phyloP scores from a whole-genome alignment of 2,329 filamentous ascomycete genomes.

The Cladosporium sp. region DNA sequence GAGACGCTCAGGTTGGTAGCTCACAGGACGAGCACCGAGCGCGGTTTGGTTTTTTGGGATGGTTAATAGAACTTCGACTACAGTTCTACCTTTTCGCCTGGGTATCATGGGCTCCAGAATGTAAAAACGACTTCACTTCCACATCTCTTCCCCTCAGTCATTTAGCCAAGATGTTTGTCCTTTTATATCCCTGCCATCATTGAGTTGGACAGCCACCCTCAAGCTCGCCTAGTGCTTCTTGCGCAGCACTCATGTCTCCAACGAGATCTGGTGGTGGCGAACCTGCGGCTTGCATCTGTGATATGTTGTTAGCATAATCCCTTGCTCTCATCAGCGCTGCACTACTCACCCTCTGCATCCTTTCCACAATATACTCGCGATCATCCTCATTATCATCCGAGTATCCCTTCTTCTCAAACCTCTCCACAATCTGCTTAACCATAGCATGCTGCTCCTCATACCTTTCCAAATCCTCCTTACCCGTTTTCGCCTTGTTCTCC shows the following conservation, averaged over 20 bases:
- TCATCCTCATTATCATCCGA: constrained; percentile 78
- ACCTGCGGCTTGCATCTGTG: constrained; percentile 95
- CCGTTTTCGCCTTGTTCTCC: constrained; percentile 74
- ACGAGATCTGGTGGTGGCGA: constrained; percentile 89
- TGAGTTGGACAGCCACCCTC: constrained; percentile 65
- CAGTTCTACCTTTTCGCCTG: constrained; percentile 11
- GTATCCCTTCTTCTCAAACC: constrained; percentile 83
- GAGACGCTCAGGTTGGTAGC: constrained; percentile 1
- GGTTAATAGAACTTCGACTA: not conserved
- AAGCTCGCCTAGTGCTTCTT: constrained; percentile 63
- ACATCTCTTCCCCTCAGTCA: not conserved
- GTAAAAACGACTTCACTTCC: constrained; percentile 3
- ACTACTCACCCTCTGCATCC: constrained; percentile 86
- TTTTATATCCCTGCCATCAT: constrained; percentile 37
- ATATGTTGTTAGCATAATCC: constrained; percentile 2
- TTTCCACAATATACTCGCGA: constrained; percentile 90
- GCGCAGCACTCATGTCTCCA: constrained; percentile 82
- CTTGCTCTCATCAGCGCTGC: not conserved
- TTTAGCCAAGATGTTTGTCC: constrained; percentile 4
- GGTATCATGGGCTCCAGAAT: constrained; percentile 22
- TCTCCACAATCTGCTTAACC: constrained; percentile 81
- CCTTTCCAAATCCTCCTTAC: constrained; percentile 70
- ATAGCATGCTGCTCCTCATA: constrained; percentile 80
- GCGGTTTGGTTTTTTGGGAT: not conserved
- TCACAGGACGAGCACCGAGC: constrained; percentile 15